Base-by-base conservation (phyloP, 306 rosid species). In the Cicer pinnatifidum region DNA sequence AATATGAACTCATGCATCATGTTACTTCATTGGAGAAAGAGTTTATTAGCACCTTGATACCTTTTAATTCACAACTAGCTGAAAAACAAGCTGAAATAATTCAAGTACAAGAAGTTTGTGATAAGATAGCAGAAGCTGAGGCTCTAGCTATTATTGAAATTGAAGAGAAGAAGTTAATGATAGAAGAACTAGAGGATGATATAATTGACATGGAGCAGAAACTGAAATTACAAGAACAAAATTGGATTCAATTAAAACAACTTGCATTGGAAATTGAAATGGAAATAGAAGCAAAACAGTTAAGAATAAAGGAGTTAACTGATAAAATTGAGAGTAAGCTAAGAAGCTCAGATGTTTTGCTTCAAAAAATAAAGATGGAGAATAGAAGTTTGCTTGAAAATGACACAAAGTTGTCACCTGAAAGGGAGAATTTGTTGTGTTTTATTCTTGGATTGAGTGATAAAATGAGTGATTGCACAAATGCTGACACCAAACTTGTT, bases 111-210 rank as follows among this genome's bases (percentile, higher is more conserved):
- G 87, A 86, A 61, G 86, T 84, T 65, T 88, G 89, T 85, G 91
- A 88, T 80, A 80, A 51, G 75, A 85, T 85, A 67, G 65, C 84
- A 37, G 78, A 85, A 72, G 89, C 88, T 35, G 87, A 90, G 82
- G 45, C 86, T 82, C 62, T 85, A 75, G 87, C 92, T 53, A 76
- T 74, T 7, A 48, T 84, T 46, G 92, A 90, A 83, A 81, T 75
- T 40, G 92, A 90, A 82, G 96, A 85, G 81, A 90, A 87, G 67
- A 89, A 89, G 73, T 76, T 87, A 71, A 84, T 85, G 87, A 46
- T 85, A 47, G 59, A 6, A 57, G 91, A 90, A 78, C 92, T 92
- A 39, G 92, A 92, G 75, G 86, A 82, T 19, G 85, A 88, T 61
- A 72, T 88, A 59, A 68, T 50, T 35, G 71, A 71, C 17, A 75